phyloP scores from a whole-genome alignment of 495 filamentous ascomycete species.

The Penicillium argentinense region DNA sequence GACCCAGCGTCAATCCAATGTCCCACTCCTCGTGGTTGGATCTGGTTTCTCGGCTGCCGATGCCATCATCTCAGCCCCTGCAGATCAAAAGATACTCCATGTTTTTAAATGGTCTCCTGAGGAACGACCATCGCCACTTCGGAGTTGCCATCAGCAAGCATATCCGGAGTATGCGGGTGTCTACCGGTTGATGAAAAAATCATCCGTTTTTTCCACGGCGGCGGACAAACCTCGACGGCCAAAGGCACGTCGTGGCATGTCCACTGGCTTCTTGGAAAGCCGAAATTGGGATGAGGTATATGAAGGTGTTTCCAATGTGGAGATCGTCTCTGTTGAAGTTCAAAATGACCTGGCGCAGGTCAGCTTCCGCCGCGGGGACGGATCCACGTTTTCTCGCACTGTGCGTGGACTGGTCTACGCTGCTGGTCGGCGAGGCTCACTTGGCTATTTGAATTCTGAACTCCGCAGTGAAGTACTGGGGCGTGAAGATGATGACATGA shows the following conservation, averaged over 20 bases:
- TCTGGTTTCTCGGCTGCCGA: constrained; percentile 68
- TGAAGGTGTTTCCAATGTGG: constrained; percentile 59
- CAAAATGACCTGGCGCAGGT: constrained; percentile 36
- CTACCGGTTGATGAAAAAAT: constrained; percentile 63
- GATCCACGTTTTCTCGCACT: constrained; percentile 40
- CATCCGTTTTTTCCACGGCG: constrained; percentile 32
- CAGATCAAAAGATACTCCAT: constrained; percentile 57
- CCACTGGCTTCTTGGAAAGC: constrained; percentile 44
- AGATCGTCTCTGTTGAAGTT: constrained; percentile 44
- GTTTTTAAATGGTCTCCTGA: constrained; percentile 63
- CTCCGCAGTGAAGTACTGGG: constrained; percentile 53
- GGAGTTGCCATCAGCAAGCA: constrained; percentile 61
- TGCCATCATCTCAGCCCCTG: constrained; percentile 56
- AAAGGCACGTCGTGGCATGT: constrained; percentile 36
- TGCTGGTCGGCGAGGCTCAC: constrained; percentile 59
- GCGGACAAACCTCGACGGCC: constrained; percentile 17
- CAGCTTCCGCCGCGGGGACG: constrained; percentile 47
- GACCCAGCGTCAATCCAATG: constrained; percentile 20
- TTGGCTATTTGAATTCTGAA: constrained; percentile 52
- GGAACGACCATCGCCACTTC: constrained; percentile 56
- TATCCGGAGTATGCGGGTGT: constrained; percentile 68
- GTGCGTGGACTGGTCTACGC: constrained; percentile 59
- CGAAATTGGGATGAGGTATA: constrained; percentile 54
- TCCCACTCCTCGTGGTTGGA: constrained; percentile 57
- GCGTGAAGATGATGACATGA: constrained; percentile 19